A percentile compares a stretch with the other conserved stretches of the same genome.
phyloP scores from a whole-genome alignment of 768 basidiomycete species.

The Boletus eberwhitei region DNA sequence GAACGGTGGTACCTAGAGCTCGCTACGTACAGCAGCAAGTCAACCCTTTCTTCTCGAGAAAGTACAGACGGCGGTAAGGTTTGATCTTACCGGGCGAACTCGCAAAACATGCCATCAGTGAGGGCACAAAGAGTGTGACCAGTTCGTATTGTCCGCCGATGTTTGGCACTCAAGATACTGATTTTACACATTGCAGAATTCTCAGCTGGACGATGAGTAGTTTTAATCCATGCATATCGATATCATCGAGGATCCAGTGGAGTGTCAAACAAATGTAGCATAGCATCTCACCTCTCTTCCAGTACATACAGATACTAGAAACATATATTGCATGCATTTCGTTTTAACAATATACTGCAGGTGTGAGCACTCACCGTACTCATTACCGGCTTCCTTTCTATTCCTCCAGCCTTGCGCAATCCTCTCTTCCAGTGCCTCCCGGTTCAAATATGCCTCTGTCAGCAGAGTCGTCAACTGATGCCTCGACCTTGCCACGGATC shows the following conservation, averaged over 20 bases:
- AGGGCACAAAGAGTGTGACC: slow-evolving; percentile 66
- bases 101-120: slow-evolving; percentile 73
- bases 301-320: slow-evolving; percentile 16
- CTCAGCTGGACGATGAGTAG: slow-evolving; percentile 20
- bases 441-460: slow-evolving; percentile 79
- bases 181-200: slow-evolving; percentile 20
- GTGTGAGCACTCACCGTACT: slow-evolving; percentile 65
- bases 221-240: neutral
- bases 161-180: neutral
- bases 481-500: slow-evolving; percentile 64
- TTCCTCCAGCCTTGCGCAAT: slow-evolving; percentile 82
- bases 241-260: neutral
- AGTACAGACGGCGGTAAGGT: slow-evolving; percentile 66
- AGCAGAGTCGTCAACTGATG: slow-evolving; percentile 80
- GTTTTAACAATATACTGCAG: too few species aligned
- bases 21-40: slow-evolving; percentile 68
- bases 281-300: slow-evolving; percentile 15
- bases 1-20: slow-evolving; percentile 39
- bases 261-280: slow-evolving; percentile 17
- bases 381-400: slow-evolving; percentile 87
- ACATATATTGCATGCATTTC: slow-evolving; percentile 10
- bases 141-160: slow-evolving; percentile 18
- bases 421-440: slow-evolving; percentile 77
- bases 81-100: slow-evolving; percentile 71
- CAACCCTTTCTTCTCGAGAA: slow-evolving; percentile 73